These are phyloP conservation scores for Gossypium thurberi DNA, from an alignment of 345 rosid species.

Conservation along the genomic window DNA sequence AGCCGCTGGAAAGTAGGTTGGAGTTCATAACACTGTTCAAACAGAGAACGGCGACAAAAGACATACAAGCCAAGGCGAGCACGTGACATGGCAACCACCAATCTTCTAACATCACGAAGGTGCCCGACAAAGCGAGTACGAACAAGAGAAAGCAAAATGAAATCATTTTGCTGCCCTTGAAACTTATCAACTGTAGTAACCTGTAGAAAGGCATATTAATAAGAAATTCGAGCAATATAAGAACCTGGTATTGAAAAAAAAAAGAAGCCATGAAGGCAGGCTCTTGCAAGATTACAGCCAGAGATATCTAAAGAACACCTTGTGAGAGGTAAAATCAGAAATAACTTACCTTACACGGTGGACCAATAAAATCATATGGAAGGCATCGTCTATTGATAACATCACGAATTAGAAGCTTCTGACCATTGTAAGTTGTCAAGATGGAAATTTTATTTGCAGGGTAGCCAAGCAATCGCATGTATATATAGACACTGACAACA, in stretches of 20 bases:
- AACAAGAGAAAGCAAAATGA: constrained; percentile 87
- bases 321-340: not conserved
- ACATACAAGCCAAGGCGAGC: constrained; percentile 88
- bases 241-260: not conserved
- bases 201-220: constrained; percentile 30
- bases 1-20: constrained; percentile 83
- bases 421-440: constrained; percentile 96
- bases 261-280: not conserved
- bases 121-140: constrained; percentile 97
- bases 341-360: constrained; percentile 80
- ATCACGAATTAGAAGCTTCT: constrained; percentile 97
- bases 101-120: constrained; percentile 93
- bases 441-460: constrained; percentile 94
- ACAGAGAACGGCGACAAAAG: constrained; percentile 82
- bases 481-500: constrained; percentile 90
- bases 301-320: not conserved
- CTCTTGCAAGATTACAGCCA: not conserved
- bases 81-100: constrained; percentile 98
- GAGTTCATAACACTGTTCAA: constrained; percentile 93
- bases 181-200: constrained; percentile 96
- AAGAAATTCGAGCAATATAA: constrained; percentile 2
- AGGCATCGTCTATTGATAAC: constrained; percentile 83
- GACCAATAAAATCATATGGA: constrained; percentile 82
- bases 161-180: constrained; percentile 98
- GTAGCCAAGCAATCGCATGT: constrained; percentile 90